These are phyloP conservation scores for Rhodomyrtus tomentosa DNA, from an alignment of 345 rosid species.

Conservation along the genomic window DNA sequence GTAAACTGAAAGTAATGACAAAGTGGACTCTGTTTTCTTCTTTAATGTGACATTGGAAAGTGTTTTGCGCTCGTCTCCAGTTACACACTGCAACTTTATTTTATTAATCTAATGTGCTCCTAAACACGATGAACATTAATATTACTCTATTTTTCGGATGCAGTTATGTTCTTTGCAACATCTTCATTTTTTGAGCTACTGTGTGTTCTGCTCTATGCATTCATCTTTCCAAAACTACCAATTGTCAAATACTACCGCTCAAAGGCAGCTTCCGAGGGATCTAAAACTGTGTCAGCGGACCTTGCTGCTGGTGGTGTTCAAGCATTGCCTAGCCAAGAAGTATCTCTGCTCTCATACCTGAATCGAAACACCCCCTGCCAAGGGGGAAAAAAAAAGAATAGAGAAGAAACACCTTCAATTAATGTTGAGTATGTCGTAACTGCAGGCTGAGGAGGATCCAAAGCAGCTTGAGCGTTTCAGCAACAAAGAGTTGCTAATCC, in stretches of 20 bases:
- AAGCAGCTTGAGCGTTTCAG: conserved; percentile 24
- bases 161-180: conserved; percentile 58
- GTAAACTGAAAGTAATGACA: not conserved
- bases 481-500: conserved; percentile 32
- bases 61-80: not conserved
- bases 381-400: not conserved
- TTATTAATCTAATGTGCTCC: not conserved
- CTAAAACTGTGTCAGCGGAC: conserved; percentile 67
- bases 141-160: not conserved
- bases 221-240: conserved; percentile 54
- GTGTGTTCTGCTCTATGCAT: conserved; percentile 55
- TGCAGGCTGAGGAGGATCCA: conserved; percentile 22
- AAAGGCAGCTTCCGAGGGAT: conserved; percentile 84
- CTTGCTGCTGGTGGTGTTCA: conserved; percentile 74
- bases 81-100: not conserved
- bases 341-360: not conserved
- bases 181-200: conserved; percentile 48
- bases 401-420: not conserved
- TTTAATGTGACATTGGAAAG: not conserved
- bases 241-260: conserved; percentile 69
- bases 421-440: not conserved
- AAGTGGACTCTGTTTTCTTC: not conserved
- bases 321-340: conserved; percentile 7
- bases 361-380: not conserved
- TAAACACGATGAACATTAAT: not conserved